Conservation (phyloP, 2,329 filamentous ascomycete species). For the Mycocentrospora acerina region DNA sequence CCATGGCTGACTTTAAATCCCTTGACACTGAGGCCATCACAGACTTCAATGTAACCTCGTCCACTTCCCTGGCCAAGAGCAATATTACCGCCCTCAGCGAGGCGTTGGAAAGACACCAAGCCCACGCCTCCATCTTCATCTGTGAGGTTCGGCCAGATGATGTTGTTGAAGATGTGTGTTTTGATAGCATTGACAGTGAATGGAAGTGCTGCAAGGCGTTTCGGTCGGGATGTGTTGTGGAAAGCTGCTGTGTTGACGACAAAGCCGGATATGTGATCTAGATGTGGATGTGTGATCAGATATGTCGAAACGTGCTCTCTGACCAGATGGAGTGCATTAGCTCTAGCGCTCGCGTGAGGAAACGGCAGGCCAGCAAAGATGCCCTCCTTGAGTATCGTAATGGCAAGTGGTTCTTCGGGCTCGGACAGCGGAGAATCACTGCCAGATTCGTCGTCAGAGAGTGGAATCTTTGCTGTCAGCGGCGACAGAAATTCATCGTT, state of each 20-base stretch:
- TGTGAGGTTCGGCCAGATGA: slow-evolving; percentile 96
- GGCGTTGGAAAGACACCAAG: slow-evolving; percentile 82
- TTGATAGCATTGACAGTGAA: slow-evolving; percentile 92
- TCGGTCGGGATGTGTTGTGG: slow-evolving; percentile 73
- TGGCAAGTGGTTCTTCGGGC: slow-evolving; percentile 40
- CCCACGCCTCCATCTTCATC: slow-evolving; percentile 96
- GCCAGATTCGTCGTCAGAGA: slow-evolving; percentile 34
- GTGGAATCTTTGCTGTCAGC: slow-evolving; percentile 16
- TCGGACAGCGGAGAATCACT: slow-evolving; percentile 29
- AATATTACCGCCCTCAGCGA: slow-evolving; percentile 86
- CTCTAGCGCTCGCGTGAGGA: slow-evolving; percentile 64
- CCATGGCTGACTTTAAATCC: slow-evolving; percentile 88
- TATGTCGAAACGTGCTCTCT: slow-evolving; percentile 81
- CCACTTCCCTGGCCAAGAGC: slow-evolving; percentile 78
- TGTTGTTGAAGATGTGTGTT: slow-evolving; percentile 92
- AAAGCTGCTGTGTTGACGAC: slow-evolving; percentile 91
- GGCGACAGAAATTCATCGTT: slow-evolving; percentile 29
- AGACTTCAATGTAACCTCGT: slow-evolving; percentile 83
- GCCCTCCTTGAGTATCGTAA: slow-evolving; percentile 61
- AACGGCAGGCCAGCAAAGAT: slow-evolving; percentile 80
- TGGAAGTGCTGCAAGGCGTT: slow-evolving; percentile 81
- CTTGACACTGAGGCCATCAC: slow-evolving; percentile 85
- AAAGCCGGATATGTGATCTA: slow-evolving; percentile 90
- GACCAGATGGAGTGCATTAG: slow-evolving; percentile 81
- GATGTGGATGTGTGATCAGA: slow-evolving; percentile 93